Evolutionary conservation across 2,329 filamentous ascomycete genomes (phyloP).

Genomic region (Penicillium sp.): DNA sequence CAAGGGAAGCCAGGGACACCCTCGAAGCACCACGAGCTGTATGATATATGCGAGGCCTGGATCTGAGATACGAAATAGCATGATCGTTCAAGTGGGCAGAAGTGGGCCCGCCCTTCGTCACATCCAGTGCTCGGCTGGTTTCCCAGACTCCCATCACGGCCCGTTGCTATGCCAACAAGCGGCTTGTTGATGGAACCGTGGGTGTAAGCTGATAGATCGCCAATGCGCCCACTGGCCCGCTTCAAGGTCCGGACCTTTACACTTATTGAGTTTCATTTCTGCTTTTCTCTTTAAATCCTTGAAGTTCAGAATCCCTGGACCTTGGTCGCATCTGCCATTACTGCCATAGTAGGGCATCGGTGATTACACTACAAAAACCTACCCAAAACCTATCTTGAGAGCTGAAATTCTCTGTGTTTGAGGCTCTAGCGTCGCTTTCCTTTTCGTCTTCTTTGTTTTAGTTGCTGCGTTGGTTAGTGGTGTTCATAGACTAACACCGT

Average conservation of each 20-base stretch:
- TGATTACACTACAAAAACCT: background rate
- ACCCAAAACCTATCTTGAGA: slow-evolving; percentile 1
- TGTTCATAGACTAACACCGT: slow-evolving; percentile 55
- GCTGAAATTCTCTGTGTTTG: slow-evolving; percentile 12
- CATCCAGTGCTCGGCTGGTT: slow-evolving; percentile 33
- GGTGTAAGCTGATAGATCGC: slow-evolving; percentile 39
- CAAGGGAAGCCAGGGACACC: slow-evolving; percentile 18
- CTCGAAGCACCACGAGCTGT: slow-evolving; percentile 9
- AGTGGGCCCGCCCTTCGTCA: slow-evolving; percentile 28
- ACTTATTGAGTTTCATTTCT: slow-evolving; percentile 37
- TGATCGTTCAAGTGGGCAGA: slow-evolving; percentile 23
- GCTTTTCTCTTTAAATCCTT: slow-evolving; percentile 26
- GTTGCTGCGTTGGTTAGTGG: slow-evolving; percentile 43
- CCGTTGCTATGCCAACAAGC: slow-evolving; percentile 48
- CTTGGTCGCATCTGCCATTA: slow-evolving; percentile 1
- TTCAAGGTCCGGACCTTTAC: slow-evolving; percentile 34
- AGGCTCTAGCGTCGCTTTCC: slow-evolving; percentile 28
- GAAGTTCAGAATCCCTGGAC: slow-evolving; percentile 9
- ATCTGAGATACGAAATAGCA: slow-evolving; percentile 18
- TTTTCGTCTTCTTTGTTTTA: slow-evolving; percentile 24
- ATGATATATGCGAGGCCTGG: slow-evolving; percentile 20
- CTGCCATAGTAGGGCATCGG: background rate
- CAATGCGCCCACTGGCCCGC: slow-evolving; percentile 41
- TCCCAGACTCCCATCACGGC: slow-evolving; percentile 38
- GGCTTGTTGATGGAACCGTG: slow-evolving; percentile 49